A percentile compares a stretch with the other conserved stretches of the same genome.
phyloP scores from a whole-genome alignment of 148 eudicot genomes.

The Rhododendron henanense region DNA sequence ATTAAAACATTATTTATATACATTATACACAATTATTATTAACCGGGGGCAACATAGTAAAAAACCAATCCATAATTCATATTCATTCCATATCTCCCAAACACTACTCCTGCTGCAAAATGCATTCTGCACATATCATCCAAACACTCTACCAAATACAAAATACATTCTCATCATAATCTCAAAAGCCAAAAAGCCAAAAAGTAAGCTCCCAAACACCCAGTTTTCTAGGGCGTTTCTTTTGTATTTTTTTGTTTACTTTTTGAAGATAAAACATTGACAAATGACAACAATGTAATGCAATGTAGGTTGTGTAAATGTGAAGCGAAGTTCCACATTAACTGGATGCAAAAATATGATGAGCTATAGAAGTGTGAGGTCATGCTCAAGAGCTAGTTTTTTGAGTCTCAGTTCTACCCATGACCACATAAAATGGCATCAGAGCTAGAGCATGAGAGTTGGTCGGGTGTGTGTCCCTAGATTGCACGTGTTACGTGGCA shows the following conservation, averaged over 20 bases:
- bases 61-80: too few relatives aligned
- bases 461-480: not conserved
- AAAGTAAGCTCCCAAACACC: too few relatives aligned
- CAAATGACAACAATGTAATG: not conserved
- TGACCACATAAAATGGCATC: not conserved
- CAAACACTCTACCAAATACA: too few relatives aligned
- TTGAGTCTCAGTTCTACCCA: not conserved
- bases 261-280: not conserved
- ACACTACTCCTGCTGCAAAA: too few relatives aligned
- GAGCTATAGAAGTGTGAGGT: not conserved
- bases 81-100: too few relatives aligned
- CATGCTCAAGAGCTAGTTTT: not conserved
- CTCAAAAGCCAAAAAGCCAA: too few relatives aligned
- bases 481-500: not conserved
- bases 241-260: not conserved
- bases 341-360: not conserved
- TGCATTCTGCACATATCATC: too few relatives aligned
- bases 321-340: not conserved
- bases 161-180: too few relatives aligned
- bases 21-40: too few relatives aligned
- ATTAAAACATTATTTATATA: too few relatives aligned
- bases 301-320: not conserved
- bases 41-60: too few relatives aligned
- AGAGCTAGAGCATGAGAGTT: not conserved
- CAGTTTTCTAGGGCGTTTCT: not conserved